These are phyloP conservation scores for Trichosporon ovoides DNA, from an alignment of 1,284 basidiomycete species.

Conservation along the genomic window DNA sequence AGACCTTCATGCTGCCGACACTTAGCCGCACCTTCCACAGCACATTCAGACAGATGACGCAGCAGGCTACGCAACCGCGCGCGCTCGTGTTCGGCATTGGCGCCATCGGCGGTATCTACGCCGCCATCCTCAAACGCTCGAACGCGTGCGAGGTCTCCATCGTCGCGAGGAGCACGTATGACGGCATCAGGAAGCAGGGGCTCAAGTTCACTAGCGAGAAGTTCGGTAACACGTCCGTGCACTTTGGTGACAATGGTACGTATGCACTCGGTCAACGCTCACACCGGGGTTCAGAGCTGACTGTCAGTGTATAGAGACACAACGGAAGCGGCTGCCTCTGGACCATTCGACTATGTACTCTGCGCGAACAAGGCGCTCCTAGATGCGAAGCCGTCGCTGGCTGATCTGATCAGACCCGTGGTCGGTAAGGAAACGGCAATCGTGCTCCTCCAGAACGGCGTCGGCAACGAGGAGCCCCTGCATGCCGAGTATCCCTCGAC, in stretches of 20 bases:
- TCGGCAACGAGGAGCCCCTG: slow-evolving; percentile 52
- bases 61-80: slow-evolving; percentile 9
- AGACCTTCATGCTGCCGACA: not conserved
- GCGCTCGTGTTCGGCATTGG: slow-evolving; percentile 49
- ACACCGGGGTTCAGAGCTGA: not conserved
- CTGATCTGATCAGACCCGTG: slow-evolving; percentile 42
- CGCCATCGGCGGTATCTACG: slow-evolving; percentile 52
- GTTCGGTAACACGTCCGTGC: slow-evolving; percentile 24
- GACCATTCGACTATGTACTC: slow-evolving; percentile 43
- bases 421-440: slow-evolving; percentile 43
- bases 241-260: slow-evolving; percentile 34
- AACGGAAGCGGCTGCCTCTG: slow-evolving; percentile 40
- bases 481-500: slow-evolving; percentile 47
- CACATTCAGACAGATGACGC: slow-evolving; percentile 5
- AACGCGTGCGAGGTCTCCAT: slow-evolving; percentile 48
- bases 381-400: slow-evolving; percentile 41
- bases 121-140: slow-evolving; percentile 47
- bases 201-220: slow-evolving; percentile 41
- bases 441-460: slow-evolving; percentile 54
- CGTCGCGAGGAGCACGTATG: slow-evolving; percentile 51
- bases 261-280: not conserved
- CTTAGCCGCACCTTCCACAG: not conserved
- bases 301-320: slow-evolving; percentile 38
- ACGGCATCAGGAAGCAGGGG: slow-evolving; percentile 42
- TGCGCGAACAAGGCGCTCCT: slow-evolving; percentile 49